Conservation (phyloP, 768 basidiomycete genomes). For the Paxillus ammoniavirescens region DNA sequence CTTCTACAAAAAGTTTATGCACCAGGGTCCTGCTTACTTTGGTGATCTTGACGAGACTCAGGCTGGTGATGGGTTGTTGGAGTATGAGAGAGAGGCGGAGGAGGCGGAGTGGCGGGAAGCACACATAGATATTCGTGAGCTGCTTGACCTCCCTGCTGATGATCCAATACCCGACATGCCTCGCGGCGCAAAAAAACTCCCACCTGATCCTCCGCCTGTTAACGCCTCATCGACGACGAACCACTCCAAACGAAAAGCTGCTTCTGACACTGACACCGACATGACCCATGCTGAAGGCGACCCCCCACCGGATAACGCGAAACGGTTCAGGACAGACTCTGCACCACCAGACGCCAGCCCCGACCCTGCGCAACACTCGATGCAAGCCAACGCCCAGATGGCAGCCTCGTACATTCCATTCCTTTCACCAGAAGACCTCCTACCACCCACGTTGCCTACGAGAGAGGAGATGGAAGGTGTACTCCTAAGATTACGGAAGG, state of each 20-base stretch:
- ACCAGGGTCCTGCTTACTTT: constrained; percentile 86
- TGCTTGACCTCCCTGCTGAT: constrained; percentile 50
- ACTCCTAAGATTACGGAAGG: constrained; percentile 74
- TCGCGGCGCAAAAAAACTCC: constrained; percentile 21
- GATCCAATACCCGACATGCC: constrained; percentile 53
- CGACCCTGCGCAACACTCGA: constrained; percentile 9
- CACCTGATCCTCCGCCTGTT: constrained; percentile 20
- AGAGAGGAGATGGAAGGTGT: constrained; percentile 77
- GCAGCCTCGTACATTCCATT: constrained; percentile 73
- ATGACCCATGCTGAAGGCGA: constrained; percentile 33
- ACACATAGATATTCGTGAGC: constrained; percentile 50
- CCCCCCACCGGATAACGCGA: constrained; percentile 23
- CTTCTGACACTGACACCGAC: constrained; percentile 41
- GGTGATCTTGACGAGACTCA: constrained; percentile 82
- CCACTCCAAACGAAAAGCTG: constrained; percentile 55
- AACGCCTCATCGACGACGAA: constrained; percentile 18
- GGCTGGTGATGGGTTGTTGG: constrained; percentile 56
- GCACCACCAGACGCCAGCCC: constrained; percentile 3
- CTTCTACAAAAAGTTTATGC: constrained; percentile 85
- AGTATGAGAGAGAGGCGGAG: constrained; percentile 71
- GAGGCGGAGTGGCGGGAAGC: constrained; percentile 73
- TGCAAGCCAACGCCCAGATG: constrained; percentile 44
- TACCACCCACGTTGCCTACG: constrained; percentile 75
- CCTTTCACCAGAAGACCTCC: constrained; percentile 66
- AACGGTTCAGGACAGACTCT: constrained; percentile 29